Base-by-base conservation (phyloP, 495 filamentous ascomycete genomes). In the Penicilliopsis zonata region DNA sequence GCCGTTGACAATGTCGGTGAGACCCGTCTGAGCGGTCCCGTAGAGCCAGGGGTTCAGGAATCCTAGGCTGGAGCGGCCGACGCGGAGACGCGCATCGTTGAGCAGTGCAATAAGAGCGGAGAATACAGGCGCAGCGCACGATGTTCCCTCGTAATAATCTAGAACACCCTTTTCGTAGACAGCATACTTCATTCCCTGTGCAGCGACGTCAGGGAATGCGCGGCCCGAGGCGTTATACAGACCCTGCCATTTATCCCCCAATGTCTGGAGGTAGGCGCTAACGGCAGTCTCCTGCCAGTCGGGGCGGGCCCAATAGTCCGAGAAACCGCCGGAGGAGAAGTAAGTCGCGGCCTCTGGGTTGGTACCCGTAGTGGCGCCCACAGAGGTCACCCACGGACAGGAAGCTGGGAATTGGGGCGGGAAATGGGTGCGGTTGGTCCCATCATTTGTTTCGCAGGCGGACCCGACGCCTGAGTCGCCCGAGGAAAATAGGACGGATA, bases 21-120 rank as follows among this genome's bases (percentile, higher is more conserved):
- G 55, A 1, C 59, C 76, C 7, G 51, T 35, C 25, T 54, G 50
- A 8, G 59, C 73, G 5, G 40, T 52, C 7, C 56, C 55, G 53
- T 85, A 86, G 17, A 86, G 42, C 75, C 75, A 82, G 0, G 80
- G 80, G 47, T 87, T 86, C 19, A 85, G 43, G 60, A 84, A 86
- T 0, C 82, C 82, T 32, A 86, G 47, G 0, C 68, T 53, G 0
- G 70, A 56, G 43, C 72, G 51, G 13, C 68, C 68, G 12, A 59
- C 60, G 1, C 64, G 51, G 23, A 76, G 52, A 1, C 76, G 62
- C 0, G 74, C 79, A 38, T 79, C 77, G 38, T 86, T 85, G 23
- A 86, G 58, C 12, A 85, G 54, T 0, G 65, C 65, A 6, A 87
- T 49, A 13, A 87, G 49, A 10, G 69, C 77, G 2, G 71, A 67